These are phyloP conservation scores for Colletotrichum phormii DNA, from an alignment of 2,329 filamentous ascomycete genomes.

Conservation along the genomic window DNA sequence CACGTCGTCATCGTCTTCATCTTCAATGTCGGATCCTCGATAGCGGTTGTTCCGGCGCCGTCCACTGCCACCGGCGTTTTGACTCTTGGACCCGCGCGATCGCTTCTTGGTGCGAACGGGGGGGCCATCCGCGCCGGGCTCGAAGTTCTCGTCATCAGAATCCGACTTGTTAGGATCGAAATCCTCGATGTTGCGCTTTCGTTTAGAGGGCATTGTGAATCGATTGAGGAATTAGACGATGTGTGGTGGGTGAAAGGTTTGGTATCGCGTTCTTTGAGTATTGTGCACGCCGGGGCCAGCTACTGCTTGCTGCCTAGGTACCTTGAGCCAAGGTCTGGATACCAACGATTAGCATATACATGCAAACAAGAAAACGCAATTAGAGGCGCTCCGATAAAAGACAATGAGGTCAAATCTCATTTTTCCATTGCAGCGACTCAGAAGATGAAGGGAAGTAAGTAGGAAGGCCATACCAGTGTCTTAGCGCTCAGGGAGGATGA, in stretches of 20 bases:
- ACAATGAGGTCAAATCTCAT: background rate
- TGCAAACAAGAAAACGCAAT: background rate
- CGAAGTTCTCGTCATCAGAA: constrained; percentile 74
- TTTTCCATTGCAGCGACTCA: background rate
- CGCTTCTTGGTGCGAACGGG: constrained; percentile 54
- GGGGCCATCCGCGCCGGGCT: constrained; percentile 60
- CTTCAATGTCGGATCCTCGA: constrained; percentile 71
- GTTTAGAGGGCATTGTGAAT: constrained; percentile 59
- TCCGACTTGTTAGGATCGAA: constrained; percentile 77
- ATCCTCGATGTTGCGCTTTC: constrained; percentile 68
- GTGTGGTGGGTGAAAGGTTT: background rate
- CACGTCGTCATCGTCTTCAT: constrained; percentile 65
- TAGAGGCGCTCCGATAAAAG: too few relatives aligned
- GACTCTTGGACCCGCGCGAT: constrained; percentile 43
- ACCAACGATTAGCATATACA: background rate
- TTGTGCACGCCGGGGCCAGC: constrained; percentile 16
- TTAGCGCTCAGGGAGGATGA: constrained; percentile 23
- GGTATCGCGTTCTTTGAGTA: constrained; percentile 22
- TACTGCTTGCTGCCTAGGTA: constrained; percentile 8
- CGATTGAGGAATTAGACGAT: background rate
- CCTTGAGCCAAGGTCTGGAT: background rate
- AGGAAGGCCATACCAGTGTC: constrained; percentile 24
- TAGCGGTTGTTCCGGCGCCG: constrained; percentile 59
- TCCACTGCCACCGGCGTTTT: constrained; percentile 49
- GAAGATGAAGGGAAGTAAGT: background rate